phyloP scores from a whole-genome alignment of 2,329 filamentous ascomycete genomes.

The Rhytidhysteron rufulum region DNA sequence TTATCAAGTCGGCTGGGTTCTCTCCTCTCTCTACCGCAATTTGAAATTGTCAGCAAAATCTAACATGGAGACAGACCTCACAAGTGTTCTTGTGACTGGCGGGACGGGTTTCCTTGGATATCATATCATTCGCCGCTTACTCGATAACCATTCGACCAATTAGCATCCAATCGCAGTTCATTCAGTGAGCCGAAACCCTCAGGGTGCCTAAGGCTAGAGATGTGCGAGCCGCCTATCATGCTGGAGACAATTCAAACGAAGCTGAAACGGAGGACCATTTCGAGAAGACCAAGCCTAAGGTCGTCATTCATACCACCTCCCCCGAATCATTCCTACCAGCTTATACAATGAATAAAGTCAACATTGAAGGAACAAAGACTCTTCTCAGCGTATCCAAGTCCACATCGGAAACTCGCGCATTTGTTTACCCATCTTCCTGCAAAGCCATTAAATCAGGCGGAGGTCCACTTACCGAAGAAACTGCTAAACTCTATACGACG shows the following conservation, averaged over 20 bases:
- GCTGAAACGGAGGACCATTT: conserved; percentile 36
- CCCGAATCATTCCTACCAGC: conserved; percentile 26
- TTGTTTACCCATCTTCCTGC: conserved; percentile 40
- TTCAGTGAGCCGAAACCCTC: conserved; percentile 37
- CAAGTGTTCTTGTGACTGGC: conserved; percentile 40
- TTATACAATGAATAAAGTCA: conserved; percentile 39
- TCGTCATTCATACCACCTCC: conserved; percentile 41
- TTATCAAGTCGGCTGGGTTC: too few species aligned
- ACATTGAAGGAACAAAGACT: conserved; percentile 43
- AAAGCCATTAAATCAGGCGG: conserved; percentile 8
- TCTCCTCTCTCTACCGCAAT: too few species aligned
- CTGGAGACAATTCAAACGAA: conserved; percentile 40
- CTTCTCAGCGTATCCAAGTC: conserved; percentile 38
- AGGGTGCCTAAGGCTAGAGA: conserved; percentile 24
- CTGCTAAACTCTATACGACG: conserved; percentile 10
- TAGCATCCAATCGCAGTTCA: conserved; percentile 18
- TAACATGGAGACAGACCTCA: neutral
- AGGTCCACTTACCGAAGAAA: conserved; percentile 10
- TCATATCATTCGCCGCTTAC: conserved; percentile 42
- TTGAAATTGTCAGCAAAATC: too few species aligned
- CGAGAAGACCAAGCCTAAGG: conserved; percentile 29
- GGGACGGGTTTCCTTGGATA: conserved; percentile 46
- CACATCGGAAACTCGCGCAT: conserved; percentile 35
- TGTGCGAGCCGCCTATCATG: conserved; percentile 36
- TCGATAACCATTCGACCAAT: conserved; percentile 30